Base-by-base conservation (phyloP, 2,329 filamentous ascomycete genomes). In the Plenodomus biglobosus region DNA sequence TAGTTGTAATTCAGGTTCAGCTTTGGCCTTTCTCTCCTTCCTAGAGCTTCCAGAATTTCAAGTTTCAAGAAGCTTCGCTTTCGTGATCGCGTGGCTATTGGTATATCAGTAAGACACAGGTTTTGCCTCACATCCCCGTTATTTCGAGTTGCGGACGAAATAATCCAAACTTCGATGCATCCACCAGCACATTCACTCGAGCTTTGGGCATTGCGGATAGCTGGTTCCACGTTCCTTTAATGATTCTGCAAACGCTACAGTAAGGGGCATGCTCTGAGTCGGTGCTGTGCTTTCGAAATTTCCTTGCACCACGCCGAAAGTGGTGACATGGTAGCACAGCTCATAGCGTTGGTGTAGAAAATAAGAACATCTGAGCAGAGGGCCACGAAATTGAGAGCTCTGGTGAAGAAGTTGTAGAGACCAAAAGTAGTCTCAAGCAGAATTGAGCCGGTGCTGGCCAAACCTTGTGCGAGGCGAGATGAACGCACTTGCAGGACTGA, bases 11-110 rank as follows among this genome's bases (percentile, higher is more conserved):
- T 61, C 22, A 51, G 59, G 24, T 15, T 51, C 39, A 1, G 53
- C 18, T 40, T 37, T 44, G 8, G n/a, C n/a, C 11, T 8, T 44
- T 13, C 10, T 37, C 42, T 15, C 45, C 36, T 1, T 53, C 41
- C 47, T 52, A 56, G 7, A 75, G 75, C 3, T 75, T 62, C 77
- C 77, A 80, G 8, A 80, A 59, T 34, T 75, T 75, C 11, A 78
- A 60, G 10, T 70, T 72, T 19, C 80, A 60, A 46, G 78, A 80
- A 48, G 80, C 77, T 52, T 78, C 76, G 8, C 64, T 58, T 1
- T 62, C 56, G 11, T 58, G 8, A 64, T 18, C 55, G 50, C 5
- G 42, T 39, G 34, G 64, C 65, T 24, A 69, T 61, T 0, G 61
- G 62, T 8, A 61, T 56, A 42, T 68, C 64, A 17, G 47, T 55